phyloP scores from a whole-genome alignment of 2,329 filamentous ascomycete genomes.

The Epichloe bromicola region DNA sequence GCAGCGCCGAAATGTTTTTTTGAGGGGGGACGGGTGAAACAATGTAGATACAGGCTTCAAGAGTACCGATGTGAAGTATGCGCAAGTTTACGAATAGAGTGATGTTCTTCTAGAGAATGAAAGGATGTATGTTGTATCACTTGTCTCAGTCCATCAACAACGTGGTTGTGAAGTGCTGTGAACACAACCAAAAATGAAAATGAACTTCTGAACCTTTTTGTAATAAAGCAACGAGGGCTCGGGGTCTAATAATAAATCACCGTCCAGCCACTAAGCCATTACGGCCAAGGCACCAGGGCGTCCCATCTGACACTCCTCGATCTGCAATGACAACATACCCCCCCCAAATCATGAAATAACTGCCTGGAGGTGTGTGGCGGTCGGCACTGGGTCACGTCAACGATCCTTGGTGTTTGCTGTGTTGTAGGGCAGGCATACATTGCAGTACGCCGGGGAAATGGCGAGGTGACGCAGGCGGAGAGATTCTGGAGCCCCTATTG shows the following conservation, averaged over 20 bases:
- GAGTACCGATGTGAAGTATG: too few relatives aligned
- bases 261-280: not conserved
- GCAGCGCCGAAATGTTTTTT: too few relatives aligned
- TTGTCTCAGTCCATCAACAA: not conserved
- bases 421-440: not conserved
- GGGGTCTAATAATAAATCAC: conserved; percentile 6
- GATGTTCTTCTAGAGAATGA: not conserved
- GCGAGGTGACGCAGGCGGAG: not conserved
- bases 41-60: too few relatives aligned
- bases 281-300: not conserved
- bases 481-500: not conserved
- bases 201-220: not conserved
- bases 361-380: too few relatives aligned
- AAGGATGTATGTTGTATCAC: too few relatives aligned
- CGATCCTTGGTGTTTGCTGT: too few relatives aligned
- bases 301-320: conserved; percentile 7
- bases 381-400: too few relatives aligned
- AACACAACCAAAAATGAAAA: not conserved
- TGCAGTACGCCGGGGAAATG: not conserved
- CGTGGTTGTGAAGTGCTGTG: not conserved
- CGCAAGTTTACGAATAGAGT: not conserved
- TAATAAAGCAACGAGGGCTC: not conserved
- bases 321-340: conserved; percentile 2
- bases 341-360: not conserved
- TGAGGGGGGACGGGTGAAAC: too few relatives aligned